Evolutionary conservation across 768 basidiomycete species (phyloP).

Genomic region (Xerocomellus dryophilus): DNA sequence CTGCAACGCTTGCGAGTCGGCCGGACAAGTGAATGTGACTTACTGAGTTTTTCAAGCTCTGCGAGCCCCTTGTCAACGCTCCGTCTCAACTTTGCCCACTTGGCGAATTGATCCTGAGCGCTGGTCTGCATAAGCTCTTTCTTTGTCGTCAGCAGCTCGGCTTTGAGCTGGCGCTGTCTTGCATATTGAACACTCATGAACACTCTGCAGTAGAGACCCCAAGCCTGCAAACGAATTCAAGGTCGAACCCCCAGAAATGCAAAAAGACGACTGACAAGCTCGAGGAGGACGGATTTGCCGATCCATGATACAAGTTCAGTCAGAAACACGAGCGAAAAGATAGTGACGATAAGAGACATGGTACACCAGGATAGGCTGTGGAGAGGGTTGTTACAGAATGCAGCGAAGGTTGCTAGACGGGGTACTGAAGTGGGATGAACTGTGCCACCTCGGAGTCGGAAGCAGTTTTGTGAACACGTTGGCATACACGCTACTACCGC

Average conservation of each 20-base stretch:
- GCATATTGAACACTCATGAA: conserved; percentile 55
- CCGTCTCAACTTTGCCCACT: conserved; percentile 92
- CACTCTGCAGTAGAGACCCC: conserved; percentile 63
- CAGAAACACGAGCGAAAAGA: conserved; percentile 78
- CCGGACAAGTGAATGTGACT: conserved; percentile 29
- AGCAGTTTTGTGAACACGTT: conserved; percentile 15
- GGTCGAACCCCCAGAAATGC: conserved; percentile 1
- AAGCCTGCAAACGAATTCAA: conserved; percentile 50
- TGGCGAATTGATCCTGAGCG: conserved; percentile 96
- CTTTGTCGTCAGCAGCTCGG: conserved; percentile 75
- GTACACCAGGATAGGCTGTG: conserved; percentile 6
- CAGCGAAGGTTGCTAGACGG: not conserved
- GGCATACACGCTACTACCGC: conserved; percentile 3
- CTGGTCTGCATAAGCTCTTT: conserved; percentile 85
- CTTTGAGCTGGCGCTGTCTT: conserved; percentile 70
- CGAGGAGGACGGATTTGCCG: conserved; percentile 79
- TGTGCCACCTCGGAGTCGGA: not conserved
- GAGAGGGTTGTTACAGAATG: conserved; percentile 3
- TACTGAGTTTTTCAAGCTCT: conserved; percentile 91
- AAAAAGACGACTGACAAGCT: conserved; percentile 55
- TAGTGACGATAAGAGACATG: conserved; percentile 80
- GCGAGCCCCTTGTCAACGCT: conserved; percentile 88
- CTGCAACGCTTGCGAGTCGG: not conserved
- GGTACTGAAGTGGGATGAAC: not conserved
- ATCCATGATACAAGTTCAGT: conserved; percentile 87